These are phyloP conservation scores for Carex sylvatica DNA, from an alignment of 202 grass and related monocot species.

Conservation along the genomic window DNA sequence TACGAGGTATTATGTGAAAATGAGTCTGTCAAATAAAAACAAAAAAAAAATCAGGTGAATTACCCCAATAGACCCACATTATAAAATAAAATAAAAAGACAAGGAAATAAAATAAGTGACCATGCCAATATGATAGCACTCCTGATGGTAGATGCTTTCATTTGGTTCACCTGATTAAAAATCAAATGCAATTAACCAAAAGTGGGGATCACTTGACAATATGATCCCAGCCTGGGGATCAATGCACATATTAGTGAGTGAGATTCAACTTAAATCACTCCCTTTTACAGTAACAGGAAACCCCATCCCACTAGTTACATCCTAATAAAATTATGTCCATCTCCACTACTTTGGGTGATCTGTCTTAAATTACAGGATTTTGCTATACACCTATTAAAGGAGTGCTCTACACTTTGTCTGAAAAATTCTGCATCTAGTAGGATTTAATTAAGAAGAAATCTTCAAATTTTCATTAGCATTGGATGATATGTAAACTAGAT, in stretches of 20 bases:
- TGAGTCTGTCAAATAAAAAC: slow-evolving; percentile 55
- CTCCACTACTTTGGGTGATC: neutral
- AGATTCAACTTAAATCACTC: neutral
- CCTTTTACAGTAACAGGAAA: neutral
- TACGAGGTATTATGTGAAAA: slow-evolving; percentile 77
- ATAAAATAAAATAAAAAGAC: neutral
- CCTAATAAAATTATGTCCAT: neutral
- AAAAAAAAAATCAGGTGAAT: neutral
- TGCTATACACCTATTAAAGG: neutral
- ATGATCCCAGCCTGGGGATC: neutral
- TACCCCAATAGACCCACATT: neutral
- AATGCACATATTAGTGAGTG: neutral
- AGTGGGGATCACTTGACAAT: neutral
- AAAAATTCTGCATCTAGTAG: neutral
- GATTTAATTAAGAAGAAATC: neutral
- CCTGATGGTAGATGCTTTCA: neutral
- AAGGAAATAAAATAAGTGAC: neutral
- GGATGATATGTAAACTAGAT: neutral
- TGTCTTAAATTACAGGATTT: neutral
- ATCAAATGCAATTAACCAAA: neutral
- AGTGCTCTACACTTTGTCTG: neutral
- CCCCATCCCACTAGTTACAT: neutral
- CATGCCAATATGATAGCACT: neutral
- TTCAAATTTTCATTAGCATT: neutral
- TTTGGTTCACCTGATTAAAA: neutral